These are phyloP conservation scores for Curvularia spicifera DNA, from an alignment of 2,329 filamentous ascomycete species.

Conservation along the genomic window DNA sequence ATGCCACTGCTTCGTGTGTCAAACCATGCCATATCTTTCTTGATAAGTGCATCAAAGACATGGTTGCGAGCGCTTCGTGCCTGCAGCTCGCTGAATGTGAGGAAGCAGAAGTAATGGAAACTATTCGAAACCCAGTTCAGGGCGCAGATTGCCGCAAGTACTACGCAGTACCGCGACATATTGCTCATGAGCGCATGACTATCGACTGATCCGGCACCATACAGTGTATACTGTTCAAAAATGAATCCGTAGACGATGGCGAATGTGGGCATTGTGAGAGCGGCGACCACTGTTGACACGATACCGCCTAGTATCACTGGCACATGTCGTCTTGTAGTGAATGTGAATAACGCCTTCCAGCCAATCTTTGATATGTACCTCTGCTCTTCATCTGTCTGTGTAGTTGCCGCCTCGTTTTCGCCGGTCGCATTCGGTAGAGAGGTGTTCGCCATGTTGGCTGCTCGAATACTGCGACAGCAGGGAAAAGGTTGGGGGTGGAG, in stretches of 20 bases:
- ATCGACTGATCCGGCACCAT: slow-evolving; percentile 62
- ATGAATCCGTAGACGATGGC: slow-evolving; percentile 76
- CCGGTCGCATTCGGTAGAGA: slow-evolving; percentile 17
- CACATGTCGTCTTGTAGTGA: slow-evolving; percentile 69
- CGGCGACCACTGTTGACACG: slow-evolving; percentile 63
- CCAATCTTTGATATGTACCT: slow-evolving; percentile 29
- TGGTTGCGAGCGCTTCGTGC: slow-evolving; percentile 68
- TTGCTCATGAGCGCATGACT: slow-evolving; percentile 60
- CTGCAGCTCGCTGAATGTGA: slow-evolving; percentile 81
- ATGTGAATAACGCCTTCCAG: slow-evolving; percentile 71
- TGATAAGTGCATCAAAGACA: slow-evolving; percentile 73
- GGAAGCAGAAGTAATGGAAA: slow-evolving; percentile 72
- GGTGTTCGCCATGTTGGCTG: slow-evolving; percentile 24
- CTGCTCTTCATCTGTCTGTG: slow-evolving; percentile 29
- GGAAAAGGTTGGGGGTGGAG: not conserved
- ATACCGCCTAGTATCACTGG: slow-evolving; percentile 62
- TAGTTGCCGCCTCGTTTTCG: slow-evolving; percentile 21
- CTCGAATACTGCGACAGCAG: not conserved
- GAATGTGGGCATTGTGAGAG: slow-evolving; percentile 68
- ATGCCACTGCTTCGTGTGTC: slow-evolving; percentile 75
- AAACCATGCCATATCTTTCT: slow-evolving; percentile 81
- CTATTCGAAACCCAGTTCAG: slow-evolving; percentile 72
- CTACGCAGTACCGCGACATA: slow-evolving; percentile 66
- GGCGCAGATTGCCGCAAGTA: slow-evolving; percentile 68
- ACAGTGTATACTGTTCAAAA: slow-evolving; percentile 73